Evolutionary conservation across 1,284 basidiomycete species (phyloP), one percentile per base, ranked within the genome.

Genomic region (Microbotryum intermedium): DNA sequence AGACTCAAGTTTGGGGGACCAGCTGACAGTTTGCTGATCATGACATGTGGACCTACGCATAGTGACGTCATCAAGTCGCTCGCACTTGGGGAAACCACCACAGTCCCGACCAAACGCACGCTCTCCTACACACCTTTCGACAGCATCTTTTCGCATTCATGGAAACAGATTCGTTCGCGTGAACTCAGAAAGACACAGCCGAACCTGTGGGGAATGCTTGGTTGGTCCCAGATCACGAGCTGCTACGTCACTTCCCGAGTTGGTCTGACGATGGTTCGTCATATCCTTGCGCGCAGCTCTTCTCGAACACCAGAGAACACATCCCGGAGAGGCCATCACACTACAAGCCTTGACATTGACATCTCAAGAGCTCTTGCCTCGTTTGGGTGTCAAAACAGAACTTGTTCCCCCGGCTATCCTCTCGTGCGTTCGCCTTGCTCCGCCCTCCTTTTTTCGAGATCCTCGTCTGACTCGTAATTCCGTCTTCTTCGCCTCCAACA

Each of bases 161-260:
- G 88, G 85, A 77, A 80, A 26, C 77, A 77, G 9, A 72, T 91
- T 69, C 83, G 83, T 23, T 84, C 83, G 72, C 79, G 83, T 58
- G 83, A 87, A 72, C 86, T 87, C 0, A 90, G 86, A 73, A 84
- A 88, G 70, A 77, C 86, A 23, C 86, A 81, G 8, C 76, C 82
- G 23, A 76, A 63, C 3, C 55, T 87, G 16, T 86, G 90, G 71
- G 78, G 82, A 6, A 80, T 89, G 58, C 77, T 91, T 43, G 84
- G 91, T 90, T 70, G 64, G 82, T 66, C 39, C 9, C 1, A 3
- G 39, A 16, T 21, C 46, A 25, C n/a, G 2, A 30, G 7, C 51
- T 53, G 30, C 18, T 13, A 39, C 44, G 26, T 4, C 2, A 25
- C 20, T 3, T 44, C 0, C 23, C 28, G 29, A 51, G 34, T 18